Evolutionary conservation across 345 rosid species (phyloP), one percentile per base, ranked within the genome.

Genomic region (Kernera saxatilis): DNA sequence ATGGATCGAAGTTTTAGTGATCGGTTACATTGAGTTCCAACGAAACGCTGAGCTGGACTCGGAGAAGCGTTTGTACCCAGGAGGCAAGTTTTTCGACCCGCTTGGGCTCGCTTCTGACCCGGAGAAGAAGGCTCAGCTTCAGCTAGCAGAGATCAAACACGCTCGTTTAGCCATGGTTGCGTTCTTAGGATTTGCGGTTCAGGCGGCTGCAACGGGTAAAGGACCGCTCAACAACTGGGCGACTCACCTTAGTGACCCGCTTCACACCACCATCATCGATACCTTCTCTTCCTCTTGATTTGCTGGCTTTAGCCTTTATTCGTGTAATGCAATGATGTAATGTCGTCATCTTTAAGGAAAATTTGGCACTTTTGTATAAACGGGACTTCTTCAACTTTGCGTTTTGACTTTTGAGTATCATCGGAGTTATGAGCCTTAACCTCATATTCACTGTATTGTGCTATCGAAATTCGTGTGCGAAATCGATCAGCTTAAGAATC

Each of bases 191-290:
- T 93, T 93, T 1, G 98, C 91, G 0, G 98, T 93, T 61, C 98
- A 93, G 71, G 98, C 98, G 2, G 94, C 87, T 3, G 97, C 77
- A 2, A 89, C 97, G 0, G 94, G 97, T 57, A 91, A 91, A 81
- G 79, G 79, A 12, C 98, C 98, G 4, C 97, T 93, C 76, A 91
- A 91, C 91, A 93, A 93, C 80, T 93, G 98, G 97, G 98, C 90
- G 12, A 91, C 96, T 53, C 98, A 93, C 82, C 80, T 93, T 80
- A 91, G 96, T 52, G 98, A 93, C 59, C 98, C 98, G 22, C 97
- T 93, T 2, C 97, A 91, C 82, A 91, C 97, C 22, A 93, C 98
- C 88, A 93, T 93, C 69, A 78, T 93, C 54, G 98, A 93, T 79
- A 83, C 72, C 68, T 87, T 93, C 70, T 69, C 79, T 30, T 71